A percentile compares a stretch with the other conserved stretches of the same genome.
These are phyloP conservation scores for Sherardia arvensis DNA, from an alignment of 257 asterid species.

Conservation along the genomic window DNA sequence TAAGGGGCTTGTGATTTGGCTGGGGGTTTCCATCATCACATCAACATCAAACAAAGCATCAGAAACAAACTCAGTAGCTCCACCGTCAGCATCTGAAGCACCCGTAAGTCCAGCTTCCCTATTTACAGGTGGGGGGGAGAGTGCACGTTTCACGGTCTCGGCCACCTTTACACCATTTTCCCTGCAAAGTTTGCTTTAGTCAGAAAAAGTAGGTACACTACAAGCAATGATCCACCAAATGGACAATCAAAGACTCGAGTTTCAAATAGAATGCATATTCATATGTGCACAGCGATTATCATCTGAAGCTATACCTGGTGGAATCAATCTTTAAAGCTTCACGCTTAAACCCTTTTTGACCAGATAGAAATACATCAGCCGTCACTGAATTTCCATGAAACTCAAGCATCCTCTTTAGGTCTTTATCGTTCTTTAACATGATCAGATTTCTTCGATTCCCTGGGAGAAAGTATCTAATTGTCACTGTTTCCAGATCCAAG, in stretches of 20 bases:
- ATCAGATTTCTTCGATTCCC: slow-evolving; percentile 78
- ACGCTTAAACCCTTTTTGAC: slow-evolving; percentile 64
- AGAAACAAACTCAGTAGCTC: slow-evolving; percentile 19
- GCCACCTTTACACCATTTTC: slow-evolving; percentile 44
- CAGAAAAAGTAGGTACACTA: slow-evolving; percentile 12
- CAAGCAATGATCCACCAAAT: background rate
- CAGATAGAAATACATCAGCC: slow-evolving; percentile 65
- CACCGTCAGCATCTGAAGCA: slow-evolving; percentile 23
- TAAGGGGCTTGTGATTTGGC: slow-evolving; percentile 34
- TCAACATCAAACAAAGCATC: slow-evolving; percentile 23
- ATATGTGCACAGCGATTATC: slow-evolving; percentile 7
- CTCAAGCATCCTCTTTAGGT: slow-evolving; percentile 71
- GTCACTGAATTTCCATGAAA: slow-evolving; percentile 79
- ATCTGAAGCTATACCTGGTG: slow-evolving; percentile 39
- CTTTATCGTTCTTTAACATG: slow-evolving; percentile 63
- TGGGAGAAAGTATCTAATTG: slow-evolving; percentile 83
- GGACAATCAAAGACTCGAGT: background rate
- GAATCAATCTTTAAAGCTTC: slow-evolving; percentile 28
- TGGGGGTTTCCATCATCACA: slow-evolving; percentile 38
- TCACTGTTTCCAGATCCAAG: slow-evolving; percentile 53
- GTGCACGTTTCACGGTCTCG: slow-evolving; percentile 45
- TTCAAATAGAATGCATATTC: background rate
- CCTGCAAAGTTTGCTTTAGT: slow-evolving; percentile 38
- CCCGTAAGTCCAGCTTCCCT: slow-evolving; percentile 14
- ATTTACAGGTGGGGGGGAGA: slow-evolving; percentile 28